phyloP scores from a whole-genome alignment of 1,284 basidiomycete species.

The Farysia itapuensis region DNA sequence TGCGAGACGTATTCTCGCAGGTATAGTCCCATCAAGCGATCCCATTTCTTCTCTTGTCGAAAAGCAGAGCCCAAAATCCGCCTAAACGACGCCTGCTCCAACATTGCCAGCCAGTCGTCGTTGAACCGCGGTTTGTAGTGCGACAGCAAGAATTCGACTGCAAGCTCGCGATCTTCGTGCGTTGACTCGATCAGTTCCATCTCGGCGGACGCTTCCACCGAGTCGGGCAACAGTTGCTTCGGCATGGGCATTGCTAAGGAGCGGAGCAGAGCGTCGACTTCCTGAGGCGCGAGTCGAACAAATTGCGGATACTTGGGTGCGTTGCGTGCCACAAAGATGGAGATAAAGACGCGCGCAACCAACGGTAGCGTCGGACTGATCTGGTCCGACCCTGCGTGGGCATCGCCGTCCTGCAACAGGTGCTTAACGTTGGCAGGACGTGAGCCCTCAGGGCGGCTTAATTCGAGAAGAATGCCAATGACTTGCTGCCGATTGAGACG shows the following conservation, averaged over 20 bases:
- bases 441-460: too few relatives aligned
- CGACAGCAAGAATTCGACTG: conserved; percentile 91
- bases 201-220: neutral
- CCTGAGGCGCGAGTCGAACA: conserved; percentile 71
- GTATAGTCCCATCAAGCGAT: conserved; percentile 46
- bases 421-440: neutral
- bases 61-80: conserved; percentile 82
- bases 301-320: conserved; percentile 95
- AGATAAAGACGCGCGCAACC: conserved; percentile 69
- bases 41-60: conserved; percentile 76
- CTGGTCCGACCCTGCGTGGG: neutral
- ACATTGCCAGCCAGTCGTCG: conserved; percentile 70
- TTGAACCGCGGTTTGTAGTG: conserved; percentile 80
- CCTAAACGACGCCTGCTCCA: conserved; percentile 83
- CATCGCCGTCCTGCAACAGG: neutral
- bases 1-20: conserved; percentile 14
- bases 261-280: conserved; percentile 75
- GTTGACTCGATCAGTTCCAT: conserved; percentile 62
- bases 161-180: conserved; percentile 89
- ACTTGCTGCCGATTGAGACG: conserved; percentile 75
- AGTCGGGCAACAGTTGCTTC: neutral
- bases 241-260: conserved; percentile 74
- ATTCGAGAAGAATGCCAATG: conserved; percentile 81
- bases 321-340: conserved; percentile 95
- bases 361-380: conserved; percentile 14